Evolutionary conservation across 2,329 filamentous ascomycete genomes (phyloP), one percentile per base, ranked within the genome.

Genomic region (Catunica adiposa): DNA sequence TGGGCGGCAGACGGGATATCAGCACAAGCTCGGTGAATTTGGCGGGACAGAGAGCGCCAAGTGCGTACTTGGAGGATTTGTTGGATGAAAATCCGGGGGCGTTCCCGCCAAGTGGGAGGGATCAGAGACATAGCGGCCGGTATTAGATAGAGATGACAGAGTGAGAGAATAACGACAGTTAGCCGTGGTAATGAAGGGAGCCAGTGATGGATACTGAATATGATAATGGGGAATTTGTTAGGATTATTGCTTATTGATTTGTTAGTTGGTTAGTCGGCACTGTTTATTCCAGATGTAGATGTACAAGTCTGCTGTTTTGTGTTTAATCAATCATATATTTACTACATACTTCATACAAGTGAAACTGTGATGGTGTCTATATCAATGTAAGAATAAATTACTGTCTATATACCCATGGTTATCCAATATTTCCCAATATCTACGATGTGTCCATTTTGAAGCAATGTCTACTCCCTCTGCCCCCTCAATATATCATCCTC

Each of bases 11-110:
- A 60, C 74, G 67, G 64, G 71, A 79, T 59, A 64, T 75, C 53
- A 83, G 79, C 66, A 72, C 76, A 46, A 89, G 82, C 65, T 83
- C 80, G 3, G 65, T 89, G 60, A 84, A 81, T 62, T 73, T 84
- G 57, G 79, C 76, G 60, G 80, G 14, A 8, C 53, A 42, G n/a
- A 76, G 89, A 57, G 84, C 89, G 15, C 90, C 90, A 0, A 94
- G 87, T 66, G 86, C 88, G 17, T 95, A 89, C 66, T 73, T 97
- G 40, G 89, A 97, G 58, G 89, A 96, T 66, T 69, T 97, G 52
- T 83, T 96, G 59, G 87, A 89, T 64, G 86, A 85, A 60, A 83
- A 89, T 63, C 72, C 74, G 4, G 70, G 70, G 38, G 66, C 69
- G 61, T 70, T 78, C 55, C 75, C 76, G 7, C 31, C 48, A n/a